Percentiles rank a stretch among this genome's conserved stretches.
Evolutionary conservation across 306 rosid genomes (phyloP).

Genomic region (Arachis stenosperma): DNA sequence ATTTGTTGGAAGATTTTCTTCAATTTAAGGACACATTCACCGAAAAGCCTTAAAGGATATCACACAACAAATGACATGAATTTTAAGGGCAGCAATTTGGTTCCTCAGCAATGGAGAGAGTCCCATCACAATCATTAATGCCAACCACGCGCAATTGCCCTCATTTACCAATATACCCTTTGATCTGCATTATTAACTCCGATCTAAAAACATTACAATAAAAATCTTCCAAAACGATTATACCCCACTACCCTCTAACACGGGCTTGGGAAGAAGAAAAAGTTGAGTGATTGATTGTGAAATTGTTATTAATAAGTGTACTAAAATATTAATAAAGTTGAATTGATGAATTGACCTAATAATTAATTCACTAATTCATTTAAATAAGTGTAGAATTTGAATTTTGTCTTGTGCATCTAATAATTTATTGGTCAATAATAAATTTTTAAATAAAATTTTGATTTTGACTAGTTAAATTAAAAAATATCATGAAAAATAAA

Average conservation of each 20-base stretch:
- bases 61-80: slow-evolving; percentile 14
- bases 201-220: neutral
- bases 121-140: slow-evolving; percentile 62
- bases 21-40: neutral
- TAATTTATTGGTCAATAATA: no score
- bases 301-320: no score
- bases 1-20: neutral
- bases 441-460: no score
- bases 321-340: no score
- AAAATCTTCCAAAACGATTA: neutral
- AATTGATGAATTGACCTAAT: no score
- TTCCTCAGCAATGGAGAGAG: slow-evolving; percentile 14
- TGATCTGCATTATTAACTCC: neutral
- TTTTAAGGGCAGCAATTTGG: slow-evolving; percentile 37
- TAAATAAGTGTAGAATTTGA: no score
- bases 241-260: neutral
- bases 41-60: neutral
- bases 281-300: neutral
- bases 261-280: slow-evolving; percentile 5
- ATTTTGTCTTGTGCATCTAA: no score
- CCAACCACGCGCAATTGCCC: slow-evolving; percentile 59
- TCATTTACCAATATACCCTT: slow-evolving; percentile 50
- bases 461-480: no score
- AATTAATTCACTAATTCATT: no score
- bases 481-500: no score